Percentiles rank a stretch among this genome's conserved stretches.
phyloP scores from a whole-genome alignment of 192 early-diverging fungal genomes.

The Funneliformis geosporum region DNA sequence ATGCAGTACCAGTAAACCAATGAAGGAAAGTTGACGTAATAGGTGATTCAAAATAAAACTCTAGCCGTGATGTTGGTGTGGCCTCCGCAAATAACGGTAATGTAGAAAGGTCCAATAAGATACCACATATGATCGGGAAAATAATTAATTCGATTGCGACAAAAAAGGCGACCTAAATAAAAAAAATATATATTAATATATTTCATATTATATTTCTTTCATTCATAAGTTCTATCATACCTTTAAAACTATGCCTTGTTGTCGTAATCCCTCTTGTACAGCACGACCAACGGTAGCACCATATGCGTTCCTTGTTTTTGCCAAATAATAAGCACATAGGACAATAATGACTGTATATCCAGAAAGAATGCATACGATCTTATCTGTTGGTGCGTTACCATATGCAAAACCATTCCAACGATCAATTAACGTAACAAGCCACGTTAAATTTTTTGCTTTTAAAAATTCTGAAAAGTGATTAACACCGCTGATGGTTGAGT shows the following conservation, averaged over 20 bases:
- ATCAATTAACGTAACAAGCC: slow-evolving; percentile 27
- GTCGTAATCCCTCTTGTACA: slow-evolving; percentile 47
- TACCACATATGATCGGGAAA: slow-evolving; percentile 88
- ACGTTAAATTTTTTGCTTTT: slow-evolving; percentile 6
- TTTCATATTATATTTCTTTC: not conserved
- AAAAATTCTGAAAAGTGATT: slow-evolving; percentile 12
- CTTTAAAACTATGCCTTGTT: slow-evolving; percentile 63
- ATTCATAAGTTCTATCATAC: slow-evolving; percentile 34
- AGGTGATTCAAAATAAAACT: slow-evolving; percentile 61
- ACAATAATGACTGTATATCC: slow-evolving; percentile 62
- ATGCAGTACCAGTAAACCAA: slow-evolving; percentile 90
- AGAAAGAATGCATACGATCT: slow-evolving; percentile 54
- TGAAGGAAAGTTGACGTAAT: slow-evolving; percentile 76
- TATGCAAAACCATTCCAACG: slow-evolving; percentile 51
- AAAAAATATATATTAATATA: not conserved
- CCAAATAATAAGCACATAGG: slow-evolving; percentile 53
- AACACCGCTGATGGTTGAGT: not conserved
- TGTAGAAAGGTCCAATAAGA: slow-evolving; percentile 81
- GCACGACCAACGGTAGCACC: slow-evolving; percentile 46
- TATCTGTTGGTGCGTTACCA: slow-evolving; percentile 56
- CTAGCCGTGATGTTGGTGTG: slow-evolving; percentile 56
- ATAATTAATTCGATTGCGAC: slow-evolving; percentile 82
- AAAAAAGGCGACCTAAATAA: slow-evolving; percentile 75
- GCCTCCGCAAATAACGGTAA: slow-evolving; percentile 71
- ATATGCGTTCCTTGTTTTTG: slow-evolving; percentile 39